These are phyloP conservation scores for Silene uniflora DNA, from an alignment of 148 eudicot species.

Conservation along the genomic window DNA sequence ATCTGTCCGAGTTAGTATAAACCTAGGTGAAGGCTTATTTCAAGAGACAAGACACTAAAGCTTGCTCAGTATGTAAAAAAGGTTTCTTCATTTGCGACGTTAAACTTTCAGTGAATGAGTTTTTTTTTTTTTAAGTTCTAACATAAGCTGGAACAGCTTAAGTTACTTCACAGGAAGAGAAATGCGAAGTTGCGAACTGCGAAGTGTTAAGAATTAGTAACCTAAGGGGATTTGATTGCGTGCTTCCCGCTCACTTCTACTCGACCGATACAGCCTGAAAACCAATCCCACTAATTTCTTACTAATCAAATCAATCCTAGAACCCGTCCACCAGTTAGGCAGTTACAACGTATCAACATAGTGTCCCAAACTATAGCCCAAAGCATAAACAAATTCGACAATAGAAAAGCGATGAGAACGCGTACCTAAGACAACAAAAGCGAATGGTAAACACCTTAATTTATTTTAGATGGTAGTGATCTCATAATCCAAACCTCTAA, in stretches of 20 bases:
- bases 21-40: not conserved
- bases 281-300: not conserved
- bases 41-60: not conserved
- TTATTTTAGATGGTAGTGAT: not conserved
- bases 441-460: not conserved
- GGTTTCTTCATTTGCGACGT: not conserved
- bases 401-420: not conserved
- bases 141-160: not conserved
- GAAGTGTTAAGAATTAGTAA: not conserved
- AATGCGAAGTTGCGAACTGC: not conserved
- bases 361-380: not conserved
- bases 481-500: not conserved
- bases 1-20: not conserved
- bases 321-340: not conserved
- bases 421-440: not conserved
- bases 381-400: not conserved
- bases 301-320: conserved; percentile 1
- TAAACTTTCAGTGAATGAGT: not conserved
- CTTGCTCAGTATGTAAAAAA: not conserved
- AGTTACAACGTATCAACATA: not conserved
- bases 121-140: too few relatives aligned
- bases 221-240: not conserved
- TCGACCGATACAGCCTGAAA: not conserved
- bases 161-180: not conserved
- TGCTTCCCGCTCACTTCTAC: not conserved